phyloP scores from a whole-genome alignment of 2,329 filamentous ascomycete genomes.

The Cladophialophora yegresii region DNA sequence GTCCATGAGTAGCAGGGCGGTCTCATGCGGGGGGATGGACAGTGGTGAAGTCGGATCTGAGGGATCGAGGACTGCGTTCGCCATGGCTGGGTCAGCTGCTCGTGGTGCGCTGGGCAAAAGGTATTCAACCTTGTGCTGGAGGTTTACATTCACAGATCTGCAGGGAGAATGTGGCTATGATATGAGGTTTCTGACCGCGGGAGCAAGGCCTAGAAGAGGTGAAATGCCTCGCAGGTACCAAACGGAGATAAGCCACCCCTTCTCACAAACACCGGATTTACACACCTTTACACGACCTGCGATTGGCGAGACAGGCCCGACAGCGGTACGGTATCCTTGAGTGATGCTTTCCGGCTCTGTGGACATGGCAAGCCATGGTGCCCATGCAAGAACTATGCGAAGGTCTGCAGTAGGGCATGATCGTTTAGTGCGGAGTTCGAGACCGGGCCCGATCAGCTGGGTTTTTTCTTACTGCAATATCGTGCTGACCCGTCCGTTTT shows the following conservation, averaged over 20 bases:
- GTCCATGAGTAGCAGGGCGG: conserved; percentile 41
- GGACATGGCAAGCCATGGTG: not conserved
- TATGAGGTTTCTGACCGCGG: not conserved
- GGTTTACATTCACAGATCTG: not conserved
- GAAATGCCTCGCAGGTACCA: not conserved
- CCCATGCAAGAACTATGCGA: not conserved
- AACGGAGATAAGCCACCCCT: not conserved
- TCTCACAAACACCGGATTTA: not conserved
- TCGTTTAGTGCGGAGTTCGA: not conserved
- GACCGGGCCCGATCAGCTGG: not conserved
- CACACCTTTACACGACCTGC: not conserved
- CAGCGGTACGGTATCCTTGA: not conserved
- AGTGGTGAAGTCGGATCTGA: conserved; percentile 30
- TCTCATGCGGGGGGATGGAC: conserved; percentile 37
- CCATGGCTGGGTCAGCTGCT: not conserved
- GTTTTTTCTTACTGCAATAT: not conserved
- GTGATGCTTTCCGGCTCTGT: not conserved
- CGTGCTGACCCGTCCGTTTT: not conserved
- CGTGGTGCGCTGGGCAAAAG: not conserved
- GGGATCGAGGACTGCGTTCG: conserved; percentile 14
- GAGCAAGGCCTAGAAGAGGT: not conserved
- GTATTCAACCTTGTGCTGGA: not conserved
- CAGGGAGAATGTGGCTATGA: not conserved
- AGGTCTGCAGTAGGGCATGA: not conserved
- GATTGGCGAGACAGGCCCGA: not conserved